Evolutionary conservation across 2,329 filamentous ascomycete species (phyloP).

Genomic region (Dissoconium aciculare): DNA sequence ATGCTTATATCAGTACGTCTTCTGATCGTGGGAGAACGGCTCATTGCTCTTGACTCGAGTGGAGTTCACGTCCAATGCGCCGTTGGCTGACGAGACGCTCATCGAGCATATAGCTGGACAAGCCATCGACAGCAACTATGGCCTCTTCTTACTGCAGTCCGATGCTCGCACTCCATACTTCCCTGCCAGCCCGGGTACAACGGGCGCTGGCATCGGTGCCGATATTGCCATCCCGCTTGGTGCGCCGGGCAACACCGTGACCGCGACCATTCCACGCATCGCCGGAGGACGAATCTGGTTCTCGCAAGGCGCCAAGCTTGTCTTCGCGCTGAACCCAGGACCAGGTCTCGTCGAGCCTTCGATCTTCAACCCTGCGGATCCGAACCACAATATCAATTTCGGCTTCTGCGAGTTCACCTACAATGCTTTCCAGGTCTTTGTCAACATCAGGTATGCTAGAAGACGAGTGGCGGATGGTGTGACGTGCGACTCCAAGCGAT

Average conservation of each 20-base stretch:
- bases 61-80: too few species aligned
- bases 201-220: slow-evolving; percentile 23
- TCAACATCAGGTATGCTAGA: slow-evolving; percentile 28
- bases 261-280: slow-evolving; percentile 22
- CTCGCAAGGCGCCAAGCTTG: slow-evolving; percentile 19
- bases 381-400: slow-evolving; percentile 32
- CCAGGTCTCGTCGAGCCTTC: slow-evolving; percentile 25
- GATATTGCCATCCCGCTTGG: slow-evolving; percentile 33
- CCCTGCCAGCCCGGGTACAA: slow-evolving; percentile 20
- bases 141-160: slow-evolving; percentile 21
- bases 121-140: slow-evolving; percentile 22
- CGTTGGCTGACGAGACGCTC: too few species aligned
- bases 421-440: slow-evolving; percentile 33
- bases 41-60: too few species aligned
- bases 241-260: slow-evolving; percentile 21
- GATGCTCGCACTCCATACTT: slow-evolving; percentile 25
- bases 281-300: slow-evolving; percentile 27
- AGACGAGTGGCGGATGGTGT: too few species aligned
- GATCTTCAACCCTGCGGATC: slow-evolving; percentile 26
- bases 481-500: too few species aligned
- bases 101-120: slow-evolving; percentile 21
- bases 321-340: slow-evolving; percentile 24
- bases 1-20: slow-evolving; percentile 36
- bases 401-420: slow-evolving; percentile 35
- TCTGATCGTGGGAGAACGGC: background rate